Evolutionary conservation across 345 rosid species (phyloP).

Genomic region (Citrus medica): DNA sequence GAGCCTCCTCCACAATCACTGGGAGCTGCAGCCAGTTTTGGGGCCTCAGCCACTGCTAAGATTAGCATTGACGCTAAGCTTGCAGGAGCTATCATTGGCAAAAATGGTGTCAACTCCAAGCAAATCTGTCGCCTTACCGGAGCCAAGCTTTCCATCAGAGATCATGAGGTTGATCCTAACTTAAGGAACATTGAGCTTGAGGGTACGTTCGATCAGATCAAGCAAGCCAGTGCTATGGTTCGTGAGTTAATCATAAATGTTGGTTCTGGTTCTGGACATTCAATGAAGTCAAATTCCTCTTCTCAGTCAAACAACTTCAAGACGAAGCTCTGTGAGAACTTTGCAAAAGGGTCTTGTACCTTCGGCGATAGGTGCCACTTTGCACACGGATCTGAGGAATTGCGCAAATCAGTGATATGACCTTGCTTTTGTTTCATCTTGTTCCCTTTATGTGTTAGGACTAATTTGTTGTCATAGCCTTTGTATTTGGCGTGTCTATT

Average conservation of each 20-base stretch:
- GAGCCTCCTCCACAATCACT: conserved; percentile 40
- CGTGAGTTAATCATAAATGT: conserved; percentile 75
- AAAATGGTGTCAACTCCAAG: conserved; percentile 88
- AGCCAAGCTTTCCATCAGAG: conserved; percentile 84
- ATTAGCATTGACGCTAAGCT: conserved; percentile 90
- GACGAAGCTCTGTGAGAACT: conserved; percentile 82
- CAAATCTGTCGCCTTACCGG: conserved; percentile 87
- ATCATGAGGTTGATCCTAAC: conserved; percentile 76
- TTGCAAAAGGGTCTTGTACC: conserved; percentile 70
- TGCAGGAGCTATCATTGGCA: conserved; percentile 95
- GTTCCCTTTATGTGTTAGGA: not conserved
- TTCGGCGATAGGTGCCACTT: conserved; percentile 91
- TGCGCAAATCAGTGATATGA: conserved; percentile 48
- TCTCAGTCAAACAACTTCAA: conserved; percentile 52
- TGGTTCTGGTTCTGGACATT: conserved; percentile 41
- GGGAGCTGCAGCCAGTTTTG: conserved; percentile 75
- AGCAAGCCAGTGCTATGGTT: conserved; percentile 95
- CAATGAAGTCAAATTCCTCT: conserved; percentile 28
- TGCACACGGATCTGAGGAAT: conserved; percentile 80
- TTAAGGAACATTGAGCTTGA: conserved; percentile 89
- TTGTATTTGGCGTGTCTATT: conserved; percentile 4
- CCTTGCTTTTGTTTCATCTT: not conserved
- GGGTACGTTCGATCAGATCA: conserved; percentile 95
- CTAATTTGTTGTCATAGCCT: conserved; percentile 5
- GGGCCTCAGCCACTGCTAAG: conserved; percentile 86